Evolutionary conservation across 345 rosid species (phyloP).

Genomic region (Lenwebbia sp.): DNA sequence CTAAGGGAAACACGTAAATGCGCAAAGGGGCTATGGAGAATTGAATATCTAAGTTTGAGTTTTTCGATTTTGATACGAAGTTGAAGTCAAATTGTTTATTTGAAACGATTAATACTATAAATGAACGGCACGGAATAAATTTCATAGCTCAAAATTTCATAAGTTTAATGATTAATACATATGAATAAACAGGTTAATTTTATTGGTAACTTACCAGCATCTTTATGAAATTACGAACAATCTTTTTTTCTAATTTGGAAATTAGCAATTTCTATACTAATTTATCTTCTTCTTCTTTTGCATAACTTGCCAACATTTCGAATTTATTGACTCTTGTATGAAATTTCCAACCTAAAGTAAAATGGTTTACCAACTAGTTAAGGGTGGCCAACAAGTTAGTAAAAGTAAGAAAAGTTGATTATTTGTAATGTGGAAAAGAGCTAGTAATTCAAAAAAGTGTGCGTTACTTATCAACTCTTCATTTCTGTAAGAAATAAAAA

Average conservation of each 20-base stretch:
- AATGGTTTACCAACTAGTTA: rapidly evolving
- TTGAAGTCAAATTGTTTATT: too few species aligned
- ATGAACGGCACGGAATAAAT: too few species aligned
- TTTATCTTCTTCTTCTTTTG: background rate
- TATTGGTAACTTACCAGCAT: background rate
- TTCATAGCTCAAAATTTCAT: too few species aligned
- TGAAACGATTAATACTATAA: too few species aligned
- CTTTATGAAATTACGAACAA: background rate
- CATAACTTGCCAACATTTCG: background rate
- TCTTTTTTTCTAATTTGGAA: background rate
- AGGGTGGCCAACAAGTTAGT: background rate
- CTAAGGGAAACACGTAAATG: too few species aligned
- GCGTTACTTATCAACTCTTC: too few species aligned
- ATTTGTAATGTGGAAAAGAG: background rate
- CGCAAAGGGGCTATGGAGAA: too few species aligned
- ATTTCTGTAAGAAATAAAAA: too few species aligned
- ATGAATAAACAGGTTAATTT: background rate
- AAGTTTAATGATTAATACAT: background rate
- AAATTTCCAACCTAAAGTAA: background rate
- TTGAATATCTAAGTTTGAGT: too few species aligned
- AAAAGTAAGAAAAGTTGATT: background rate
- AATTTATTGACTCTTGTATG: background rate
- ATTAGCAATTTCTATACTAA: background rate
- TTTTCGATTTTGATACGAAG: too few species aligned
- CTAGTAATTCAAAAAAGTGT: background rate